Percentiles rank a stretch among this genome's conserved stretches.
phyloP scores from a whole-genome alignment of 257 asterid genomes.

The Solanum pennellii region DNA sequence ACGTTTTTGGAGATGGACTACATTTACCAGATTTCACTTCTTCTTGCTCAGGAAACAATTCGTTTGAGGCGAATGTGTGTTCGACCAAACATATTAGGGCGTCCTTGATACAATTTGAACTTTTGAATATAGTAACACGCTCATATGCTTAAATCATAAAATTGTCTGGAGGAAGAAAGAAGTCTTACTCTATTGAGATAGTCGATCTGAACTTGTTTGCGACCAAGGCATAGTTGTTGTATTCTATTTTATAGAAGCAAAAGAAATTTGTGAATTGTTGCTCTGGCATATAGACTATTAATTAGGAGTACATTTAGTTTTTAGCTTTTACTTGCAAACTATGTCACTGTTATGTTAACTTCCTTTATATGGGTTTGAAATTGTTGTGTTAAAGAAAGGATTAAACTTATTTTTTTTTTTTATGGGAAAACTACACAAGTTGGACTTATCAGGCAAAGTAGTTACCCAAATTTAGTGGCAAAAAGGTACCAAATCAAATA shows the following conservation, averaged over 20 bases:
- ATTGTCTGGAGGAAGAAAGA: background rate
- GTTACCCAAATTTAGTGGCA: background rate
- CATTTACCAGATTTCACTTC: background rate
- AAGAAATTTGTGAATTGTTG: background rate
- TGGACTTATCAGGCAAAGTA: background rate
- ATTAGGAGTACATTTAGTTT: background rate
- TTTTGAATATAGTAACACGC: background rate
- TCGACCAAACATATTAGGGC: slow-evolving; percentile 40
- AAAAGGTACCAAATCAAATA: background rate
- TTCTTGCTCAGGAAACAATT: slow-evolving; percentile 53
- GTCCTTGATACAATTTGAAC: background rate
- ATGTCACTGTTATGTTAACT: background rate
- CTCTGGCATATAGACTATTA: background rate
- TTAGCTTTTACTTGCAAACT: background rate
- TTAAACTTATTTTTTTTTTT: background rate
- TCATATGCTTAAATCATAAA: background rate
- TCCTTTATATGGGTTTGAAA: background rate
- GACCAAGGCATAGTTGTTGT: background rate
- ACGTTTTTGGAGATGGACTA: background rate
- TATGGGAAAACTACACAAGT: background rate
- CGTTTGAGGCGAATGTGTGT: slow-evolving; percentile 67
- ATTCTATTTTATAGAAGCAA: background rate
- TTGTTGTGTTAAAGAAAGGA: background rate
- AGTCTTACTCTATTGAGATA: background rate
- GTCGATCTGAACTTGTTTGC: background rate